Base-by-base conservation (phyloP, 2,329 filamentous ascomycete genomes). In the Seiridium cupressi region DNA sequence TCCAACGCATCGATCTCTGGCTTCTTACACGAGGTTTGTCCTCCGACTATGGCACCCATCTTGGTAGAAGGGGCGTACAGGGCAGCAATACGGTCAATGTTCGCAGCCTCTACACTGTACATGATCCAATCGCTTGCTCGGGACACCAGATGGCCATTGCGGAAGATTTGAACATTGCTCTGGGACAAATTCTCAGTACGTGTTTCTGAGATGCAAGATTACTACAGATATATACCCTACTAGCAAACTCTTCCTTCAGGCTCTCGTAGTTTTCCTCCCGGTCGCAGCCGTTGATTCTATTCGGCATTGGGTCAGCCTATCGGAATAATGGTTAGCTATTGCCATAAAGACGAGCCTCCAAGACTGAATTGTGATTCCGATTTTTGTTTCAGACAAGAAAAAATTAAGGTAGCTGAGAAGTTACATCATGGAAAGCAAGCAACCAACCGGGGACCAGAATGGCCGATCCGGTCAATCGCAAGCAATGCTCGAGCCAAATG, bases 401-500 rank as follows among this genome's bases (percentile, higher is more conserved):
- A 88, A 72, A 73, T 65, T 78, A 90, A 97, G 94, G 94, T 98
- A 98, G 94, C 94, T 92, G 89, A 95, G 91, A 88, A 82, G 87
- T 96, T 90, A 96, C 94, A 97, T 97, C 94, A 97, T 86, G 85
- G 94, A 96, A 89, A 86, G 84, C 82, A 80, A 80, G 80, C 81
- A 75, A 77, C 79, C 67, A 73, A 70, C 79, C 78, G 79, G 79
- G 80, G 77, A 82, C 89, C 92, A 94, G 85, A 89, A 97, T 88
- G 90, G 89, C 82, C 78, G 80, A 61, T 81, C 81, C 81, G 81
- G 77, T 77, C 71, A 77, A 74, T 80, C 78, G 80, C 82, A 80
- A 78, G 81, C 87, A 87, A 93, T 96, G 84, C 94, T 98, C 94
- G 92, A 98, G 94, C 94, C 94, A 98, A 98, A 98, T 98, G 94